Evolutionary conservation across 768 basidiomycete species (phyloP).

Genomic region (Mycena sanguinolenta): DNA sequence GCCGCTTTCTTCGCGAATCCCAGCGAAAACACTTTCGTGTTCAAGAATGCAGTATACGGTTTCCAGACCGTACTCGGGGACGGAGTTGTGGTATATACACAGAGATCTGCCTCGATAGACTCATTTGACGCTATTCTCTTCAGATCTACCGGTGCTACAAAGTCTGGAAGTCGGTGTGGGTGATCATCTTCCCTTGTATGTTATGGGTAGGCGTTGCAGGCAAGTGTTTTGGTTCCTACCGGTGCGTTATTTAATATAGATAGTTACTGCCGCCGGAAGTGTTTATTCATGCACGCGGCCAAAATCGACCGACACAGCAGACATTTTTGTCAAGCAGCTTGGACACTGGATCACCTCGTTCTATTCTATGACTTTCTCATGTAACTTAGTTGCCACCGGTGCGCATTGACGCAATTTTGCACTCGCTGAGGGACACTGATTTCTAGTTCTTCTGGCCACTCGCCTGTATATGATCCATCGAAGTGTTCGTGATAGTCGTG

Average conservation of each 20-base stretch:
- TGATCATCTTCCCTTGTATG: slow-evolving; percentile 45
- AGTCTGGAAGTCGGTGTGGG: slow-evolving; percentile 45
- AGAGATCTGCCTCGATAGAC: background rate
- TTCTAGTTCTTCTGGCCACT: slow-evolving; percentile 24
- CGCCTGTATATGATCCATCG: slow-evolving; percentile 21
- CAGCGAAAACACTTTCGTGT: slow-evolving; percentile 45
- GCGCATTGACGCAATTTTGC: slow-evolving; percentile 12
- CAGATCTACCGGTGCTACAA: slow-evolving; percentile 42
- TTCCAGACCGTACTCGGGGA: slow-evolving; percentile 28
- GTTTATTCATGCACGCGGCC: slow-evolving; percentile 13
- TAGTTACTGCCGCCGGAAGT: slow-evolving; percentile 7
- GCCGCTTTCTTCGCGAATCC: slow-evolving; percentile 42
- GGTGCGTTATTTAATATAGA: background rate
- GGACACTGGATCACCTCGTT: slow-evolving; percentile 51
- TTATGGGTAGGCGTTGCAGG: slow-evolving; percentile 46
- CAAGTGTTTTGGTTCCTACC: slow-evolving; percentile 8
- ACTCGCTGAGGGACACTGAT: background rate
- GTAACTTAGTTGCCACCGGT: slow-evolving; percentile 50
- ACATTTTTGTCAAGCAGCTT: slow-evolving; percentile 44
- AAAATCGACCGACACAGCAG: background rate
- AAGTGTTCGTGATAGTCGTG: slow-evolving; percentile 44
- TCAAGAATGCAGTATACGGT: slow-evolving; percentile 29
- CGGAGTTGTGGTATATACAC: slow-evolving; percentile 22
- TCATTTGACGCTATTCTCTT: too few species aligned
- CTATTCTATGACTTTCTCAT: slow-evolving; percentile 46